Percentiles rank a stretch among this genome's conserved stretches.
These are phyloP conservation scores for Ottelia alismoides DNA, from an alignment of 106 monocot genomes.

Conservation along the genomic window DNA sequence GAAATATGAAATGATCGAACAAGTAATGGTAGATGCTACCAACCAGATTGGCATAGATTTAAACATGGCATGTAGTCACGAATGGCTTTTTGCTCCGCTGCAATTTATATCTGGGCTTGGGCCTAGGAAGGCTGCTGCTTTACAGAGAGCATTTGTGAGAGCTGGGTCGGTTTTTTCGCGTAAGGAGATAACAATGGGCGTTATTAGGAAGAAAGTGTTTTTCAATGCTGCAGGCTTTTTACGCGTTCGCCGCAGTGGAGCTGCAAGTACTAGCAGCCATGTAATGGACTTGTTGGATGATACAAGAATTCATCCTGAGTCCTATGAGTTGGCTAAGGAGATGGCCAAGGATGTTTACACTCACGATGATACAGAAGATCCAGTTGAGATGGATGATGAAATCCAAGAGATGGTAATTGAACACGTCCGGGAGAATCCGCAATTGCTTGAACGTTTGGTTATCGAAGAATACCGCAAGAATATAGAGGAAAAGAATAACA, in stretches of 20 bases:
- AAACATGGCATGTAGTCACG: slow-evolving; percentile 91
- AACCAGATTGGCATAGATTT: slow-evolving; percentile 93
- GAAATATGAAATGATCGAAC: slow-evolving; percentile 88
- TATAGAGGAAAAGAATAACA: slow-evolving; percentile 13
- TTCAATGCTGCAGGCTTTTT: slow-evolving; percentile 78
- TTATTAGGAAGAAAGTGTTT: slow-evolving; percentile 82
- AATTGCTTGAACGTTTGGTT: slow-evolving; percentile 35
- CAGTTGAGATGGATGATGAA: slow-evolving; percentile 81
- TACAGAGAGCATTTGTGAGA: slow-evolving; percentile 72
- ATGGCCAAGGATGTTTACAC: slow-evolving; percentile 70
- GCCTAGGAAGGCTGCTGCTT: slow-evolving; percentile 75
- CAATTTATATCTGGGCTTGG: slow-evolving; percentile 95
- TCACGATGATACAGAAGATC: slow-evolving; percentile 27
- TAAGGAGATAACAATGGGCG: slow-evolving; percentile 70
- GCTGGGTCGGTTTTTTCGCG: slow-evolving; percentile 59
- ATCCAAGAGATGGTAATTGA: slow-evolving; percentile 83
- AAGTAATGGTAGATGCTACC: slow-evolving; percentile 94
- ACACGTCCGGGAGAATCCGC: slow-evolving; percentile 59
- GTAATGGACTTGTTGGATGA: slow-evolving; percentile 88
- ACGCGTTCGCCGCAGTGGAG: slow-evolving; percentile 72
- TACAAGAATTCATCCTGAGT: slow-evolving; percentile 98
- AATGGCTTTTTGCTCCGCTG: slow-evolving; percentile 88
- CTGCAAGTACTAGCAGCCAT: slow-evolving; percentile 49
- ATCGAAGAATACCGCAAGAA: slow-evolving; percentile 60
- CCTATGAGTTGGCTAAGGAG: slow-evolving; percentile 74